These are phyloP conservation scores for Phaffomyces opuntiae DNA, from an alignment of 805 yeast genomes.

Conservation along the genomic window DNA sequence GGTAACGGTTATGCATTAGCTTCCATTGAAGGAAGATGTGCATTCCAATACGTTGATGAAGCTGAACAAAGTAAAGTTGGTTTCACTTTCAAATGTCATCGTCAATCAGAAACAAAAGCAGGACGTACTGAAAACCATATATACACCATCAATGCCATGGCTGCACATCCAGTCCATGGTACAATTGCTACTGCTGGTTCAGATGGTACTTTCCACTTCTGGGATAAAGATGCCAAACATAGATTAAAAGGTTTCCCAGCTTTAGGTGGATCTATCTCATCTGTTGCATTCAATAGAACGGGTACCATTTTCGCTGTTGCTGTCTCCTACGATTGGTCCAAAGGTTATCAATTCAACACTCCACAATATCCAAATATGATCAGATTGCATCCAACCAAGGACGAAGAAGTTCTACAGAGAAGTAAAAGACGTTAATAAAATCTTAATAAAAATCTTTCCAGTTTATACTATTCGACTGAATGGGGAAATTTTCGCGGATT, in stretches of 20 bases:
- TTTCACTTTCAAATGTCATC: slow-evolving; percentile 92
- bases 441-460: too few relatives aligned
- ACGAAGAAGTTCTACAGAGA: slow-evolving; percentile 69
- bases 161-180: slow-evolving; percentile 85
- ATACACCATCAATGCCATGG: slow-evolving; percentile 72
- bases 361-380: slow-evolving; percentile 70
- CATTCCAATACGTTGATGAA: slow-evolving; percentile 86
- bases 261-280: slow-evolving; percentile 60
- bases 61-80: slow-evolving; percentile 63
- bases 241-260: slow-evolving; percentile 76
- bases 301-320: slow-evolving; percentile 91
- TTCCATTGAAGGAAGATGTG: slow-evolving; percentile 92
- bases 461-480: neutral
- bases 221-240: slow-evolving; percentile 93
- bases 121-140: slow-evolving; percentile 56
- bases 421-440: slow-evolving; percentile 25
- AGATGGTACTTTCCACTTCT: slow-evolving; percentile 88
- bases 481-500: neutral
- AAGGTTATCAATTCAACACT: slow-evolving; percentile 74
- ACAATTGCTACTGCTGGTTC: slow-evolving; percentile 92
- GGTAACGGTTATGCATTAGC: slow-evolving; percentile 93
- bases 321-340: slow-evolving; percentile 90
- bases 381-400: slow-evolving; percentile 78
- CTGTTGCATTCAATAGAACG: slow-evolving; percentile 71
- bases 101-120: slow-evolving; percentile 53